A percentile compares a stretch with the other conserved stretches of the same genome.
Evolutionary conservation across 345 rosid species (phyloP).

Genomic region (Gossypium australe): DNA sequence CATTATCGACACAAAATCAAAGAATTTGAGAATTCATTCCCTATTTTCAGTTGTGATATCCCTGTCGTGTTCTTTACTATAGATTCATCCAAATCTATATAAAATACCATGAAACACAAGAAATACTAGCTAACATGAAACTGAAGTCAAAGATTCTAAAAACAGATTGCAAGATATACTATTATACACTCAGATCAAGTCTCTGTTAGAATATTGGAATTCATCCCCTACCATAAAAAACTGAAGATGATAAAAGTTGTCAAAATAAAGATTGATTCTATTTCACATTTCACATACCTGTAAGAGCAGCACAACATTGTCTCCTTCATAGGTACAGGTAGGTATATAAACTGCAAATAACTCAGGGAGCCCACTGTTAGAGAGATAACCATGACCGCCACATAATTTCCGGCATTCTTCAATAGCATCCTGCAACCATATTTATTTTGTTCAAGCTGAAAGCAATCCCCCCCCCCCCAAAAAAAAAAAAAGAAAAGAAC

Average conservation of each 20-base stretch:
- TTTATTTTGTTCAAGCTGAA: slow-evolving; percentile 1
- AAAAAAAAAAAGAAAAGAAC: background rate
- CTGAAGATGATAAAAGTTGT: background rate
- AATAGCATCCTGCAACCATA: slow-evolving; percentile 69
- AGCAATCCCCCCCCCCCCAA: background rate
- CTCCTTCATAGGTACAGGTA: slow-evolving; percentile 98
- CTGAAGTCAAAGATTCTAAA: background rate
- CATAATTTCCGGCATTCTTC: slow-evolving; percentile 98
- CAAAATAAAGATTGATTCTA: background rate
- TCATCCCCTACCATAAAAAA: background rate
- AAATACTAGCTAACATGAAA: background rate
- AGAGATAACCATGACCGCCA: slow-evolving; percentile 98
- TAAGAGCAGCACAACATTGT: slow-evolving; percentile 80
- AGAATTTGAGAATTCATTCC: background rate
- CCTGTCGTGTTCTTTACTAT: background rate
- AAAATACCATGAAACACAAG: background rate
- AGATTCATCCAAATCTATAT: background rate
- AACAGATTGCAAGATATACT: background rate
- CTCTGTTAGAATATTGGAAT: background rate
- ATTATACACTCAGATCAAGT: background rate
- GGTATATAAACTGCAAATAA: slow-evolving; percentile 93
- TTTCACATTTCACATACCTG: slow-evolving; percentile 46
- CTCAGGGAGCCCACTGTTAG: slow-evolving; percentile 95
- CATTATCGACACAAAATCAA: background rate
- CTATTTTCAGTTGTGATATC: background rate